Conservation (phyloP, 2,329 filamentous ascomycete species). For the Neofusicoccum laricinum region DNA sequence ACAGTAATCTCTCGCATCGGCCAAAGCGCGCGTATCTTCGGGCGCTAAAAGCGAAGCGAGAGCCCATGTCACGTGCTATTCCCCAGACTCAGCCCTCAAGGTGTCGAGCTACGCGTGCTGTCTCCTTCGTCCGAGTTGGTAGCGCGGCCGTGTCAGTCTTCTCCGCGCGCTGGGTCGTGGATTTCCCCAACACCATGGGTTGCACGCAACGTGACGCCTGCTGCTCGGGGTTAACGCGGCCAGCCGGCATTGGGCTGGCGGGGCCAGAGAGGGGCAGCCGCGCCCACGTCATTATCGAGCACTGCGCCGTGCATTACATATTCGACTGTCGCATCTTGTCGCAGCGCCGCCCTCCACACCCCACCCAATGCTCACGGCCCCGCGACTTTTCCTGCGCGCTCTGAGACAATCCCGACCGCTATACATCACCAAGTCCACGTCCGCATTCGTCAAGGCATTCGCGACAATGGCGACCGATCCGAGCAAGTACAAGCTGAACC, state of each 20-base stretch:
- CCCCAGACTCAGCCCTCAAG: background rate
- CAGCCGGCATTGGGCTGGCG: background rate
- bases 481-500: slow-evolving; percentile 64
- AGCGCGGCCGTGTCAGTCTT: background rate
- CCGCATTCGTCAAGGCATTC: slow-evolving; percentile 24
- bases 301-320: background rate
- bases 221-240: background rate
- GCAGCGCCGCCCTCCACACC: background rate
- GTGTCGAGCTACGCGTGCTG: background rate
- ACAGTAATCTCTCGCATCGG: background rate
- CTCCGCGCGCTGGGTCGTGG: too few species aligned
- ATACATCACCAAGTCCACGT: slow-evolving; percentile 16
- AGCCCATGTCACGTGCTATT: background rate
- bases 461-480: slow-evolving; percentile 57
- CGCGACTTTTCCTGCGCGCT: slow-evolving; percentile 2
- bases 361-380: slow-evolving; percentile 4
- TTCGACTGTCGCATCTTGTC: background rate
- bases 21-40: slow-evolving; percentile 4
- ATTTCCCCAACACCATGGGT: background rate
- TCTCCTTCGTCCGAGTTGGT: background rate
- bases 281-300: slow-evolving; percentile 15
- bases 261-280: slow-evolving; percentile 9
- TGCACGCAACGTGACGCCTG: background rate
- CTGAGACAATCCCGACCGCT: background rate
- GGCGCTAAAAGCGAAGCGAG: slow-evolving; percentile 10